phyloP scores from a whole-genome alignment of 257 asterid species.

The Euphrasia confusa region DNA sequence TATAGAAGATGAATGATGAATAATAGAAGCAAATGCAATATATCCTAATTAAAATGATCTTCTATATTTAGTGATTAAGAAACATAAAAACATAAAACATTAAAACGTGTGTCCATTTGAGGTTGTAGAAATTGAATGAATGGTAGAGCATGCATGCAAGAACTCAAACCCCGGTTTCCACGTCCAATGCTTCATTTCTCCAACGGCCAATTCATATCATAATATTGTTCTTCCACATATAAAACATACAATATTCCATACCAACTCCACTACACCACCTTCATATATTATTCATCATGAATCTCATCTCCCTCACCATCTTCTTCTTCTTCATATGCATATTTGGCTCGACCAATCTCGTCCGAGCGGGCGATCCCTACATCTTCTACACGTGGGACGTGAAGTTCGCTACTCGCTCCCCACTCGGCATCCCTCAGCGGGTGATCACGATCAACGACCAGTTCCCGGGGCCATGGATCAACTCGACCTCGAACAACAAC shows the following conservation, averaged over 20 bases:
- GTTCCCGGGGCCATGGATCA: conserved; percentile 58
- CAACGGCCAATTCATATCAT: conserved; percentile 4
- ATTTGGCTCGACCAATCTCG: neutral
- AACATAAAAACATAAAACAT: too few species aligned
- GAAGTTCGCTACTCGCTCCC: conserved; percentile 39
- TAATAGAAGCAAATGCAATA: too few species aligned
- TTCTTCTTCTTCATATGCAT: neutral
- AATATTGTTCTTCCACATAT: conserved; percentile 8
- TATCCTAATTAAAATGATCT: too few species aligned
- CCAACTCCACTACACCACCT: neutral
- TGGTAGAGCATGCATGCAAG: conserved; percentile 1
- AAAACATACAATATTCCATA: neutral
- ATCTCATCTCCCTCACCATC: neutral
- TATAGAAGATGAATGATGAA: too few species aligned
- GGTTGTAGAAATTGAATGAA: too few species aligned
- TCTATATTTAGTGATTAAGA: too few species aligned
- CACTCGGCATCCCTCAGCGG: conserved; percentile 41
- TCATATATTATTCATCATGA: conserved; percentile 21
- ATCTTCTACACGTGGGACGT: conserved; percentile 49
- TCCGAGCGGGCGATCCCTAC: conserved; percentile 48
- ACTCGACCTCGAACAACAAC: conserved; percentile 57
- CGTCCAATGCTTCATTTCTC: conserved; percentile 21
- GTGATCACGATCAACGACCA: conserved; percentile 45
- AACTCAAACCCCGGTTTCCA: conserved; percentile 18
- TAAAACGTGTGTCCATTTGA: too few species aligned